Evolutionary conservation across 495 filamentous ascomycete genomes (phyloP).

Genomic region (Penicillium herquei): DNA sequence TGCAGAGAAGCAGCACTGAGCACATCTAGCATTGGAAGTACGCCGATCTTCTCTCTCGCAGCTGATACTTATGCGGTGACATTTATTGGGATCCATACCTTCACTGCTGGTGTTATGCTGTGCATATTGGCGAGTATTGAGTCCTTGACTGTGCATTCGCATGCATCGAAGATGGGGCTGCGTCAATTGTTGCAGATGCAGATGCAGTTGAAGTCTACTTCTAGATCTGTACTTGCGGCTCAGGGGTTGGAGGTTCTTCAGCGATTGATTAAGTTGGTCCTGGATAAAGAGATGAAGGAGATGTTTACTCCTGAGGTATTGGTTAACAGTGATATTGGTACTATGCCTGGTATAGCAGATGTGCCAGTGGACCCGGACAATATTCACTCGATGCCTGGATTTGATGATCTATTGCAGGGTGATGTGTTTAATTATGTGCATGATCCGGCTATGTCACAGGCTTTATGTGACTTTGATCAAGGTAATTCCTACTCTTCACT

Average conservation of each 20-base stretch:
- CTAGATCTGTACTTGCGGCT: slow-evolving; percentile 17
- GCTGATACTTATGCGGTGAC: slow-evolving; percentile 29
- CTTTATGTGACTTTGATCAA: slow-evolving; percentile 12
- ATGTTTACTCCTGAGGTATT: slow-evolving; percentile 2
- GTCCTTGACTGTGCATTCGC: slow-evolving; percentile 13
- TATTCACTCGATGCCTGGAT: background rate
- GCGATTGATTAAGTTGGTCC: slow-evolving; percentile 20
- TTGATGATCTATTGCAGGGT: no score
- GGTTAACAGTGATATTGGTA: slow-evolving; percentile 2
- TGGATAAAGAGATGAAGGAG: slow-evolving; percentile 32
- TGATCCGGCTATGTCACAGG: slow-evolving; percentile 12
- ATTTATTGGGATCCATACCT: slow-evolving; percentile 31
- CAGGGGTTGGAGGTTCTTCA: slow-evolving; percentile 29
- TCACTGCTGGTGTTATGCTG: slow-evolving; percentile 29
- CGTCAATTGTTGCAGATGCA: slow-evolving; percentile 23
- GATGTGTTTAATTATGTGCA: slow-evolving; percentile 5
- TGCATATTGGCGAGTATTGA: slow-evolving; percentile 28
- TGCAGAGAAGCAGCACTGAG: slow-evolving; percentile 29
- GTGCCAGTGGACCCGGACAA: background rate
- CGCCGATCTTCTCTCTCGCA: slow-evolving; percentile 18
- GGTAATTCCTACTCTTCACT: background rate
- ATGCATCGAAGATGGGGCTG: slow-evolving; percentile 21
- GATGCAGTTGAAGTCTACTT: slow-evolving; percentile 14
- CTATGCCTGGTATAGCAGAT: background rate
- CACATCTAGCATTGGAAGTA: slow-evolving; percentile 16